A percentile compares a stretch with the other conserved stretches of the same genome.
Evolutionary conservation across 2,329 filamentous ascomycete species (phyloP).

Genomic region (Colletotrichum endophyticum): DNA sequence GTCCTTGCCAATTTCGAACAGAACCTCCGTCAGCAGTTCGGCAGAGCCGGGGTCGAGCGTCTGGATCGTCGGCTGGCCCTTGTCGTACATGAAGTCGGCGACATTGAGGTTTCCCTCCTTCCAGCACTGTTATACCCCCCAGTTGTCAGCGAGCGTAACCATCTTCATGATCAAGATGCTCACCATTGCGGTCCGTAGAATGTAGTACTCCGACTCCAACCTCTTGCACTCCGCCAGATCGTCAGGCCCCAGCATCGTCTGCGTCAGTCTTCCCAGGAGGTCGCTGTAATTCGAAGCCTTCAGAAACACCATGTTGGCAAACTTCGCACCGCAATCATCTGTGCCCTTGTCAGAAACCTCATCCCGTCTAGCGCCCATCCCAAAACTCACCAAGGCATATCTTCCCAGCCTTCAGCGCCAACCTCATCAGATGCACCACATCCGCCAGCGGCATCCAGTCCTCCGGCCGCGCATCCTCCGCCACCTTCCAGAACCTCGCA

Average conservation of each 20-base stretch:
- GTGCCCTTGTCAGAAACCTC: slow-evolving; percentile 9
- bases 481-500: slow-evolving; percentile 41
- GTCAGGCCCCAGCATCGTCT: slow-evolving; percentile 29
- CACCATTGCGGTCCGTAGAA: slow-evolving; percentile 71
- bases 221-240: slow-evolving; percentile 34
- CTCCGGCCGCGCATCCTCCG: not conserved
- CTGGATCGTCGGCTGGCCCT: slow-evolving; percentile 48
- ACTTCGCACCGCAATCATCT: slow-evolving; percentile 59
- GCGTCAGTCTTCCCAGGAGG: slow-evolving; percentile 33
- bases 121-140: slow-evolving; percentile 63
- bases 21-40: slow-evolving; percentile 69
- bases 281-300: slow-evolving; percentile 64
- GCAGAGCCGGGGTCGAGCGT: slow-evolving; percentile 51
- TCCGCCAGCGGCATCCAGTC: slow-evolving; percentile 30
- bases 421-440: slow-evolving; percentile 64
- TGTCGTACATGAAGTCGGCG: slow-evolving; percentile 78
- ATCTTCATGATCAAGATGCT: slow-evolving; percentile 22
- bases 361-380: not conserved
- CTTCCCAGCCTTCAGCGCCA: slow-evolving; percentile 70
- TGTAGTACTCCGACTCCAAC: slow-evolving; percentile 66
- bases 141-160: not conserved
- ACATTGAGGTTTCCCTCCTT: slow-evolving; percentile 74
- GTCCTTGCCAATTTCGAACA: slow-evolving; percentile 75
- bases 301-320: slow-evolving; percentile 67
- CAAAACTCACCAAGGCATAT: slow-evolving; percentile 62